Evolutionary conservation across 148 eudicot genomes (phyloP).

Genomic region (Rhododendron ferrugineum): DNA sequence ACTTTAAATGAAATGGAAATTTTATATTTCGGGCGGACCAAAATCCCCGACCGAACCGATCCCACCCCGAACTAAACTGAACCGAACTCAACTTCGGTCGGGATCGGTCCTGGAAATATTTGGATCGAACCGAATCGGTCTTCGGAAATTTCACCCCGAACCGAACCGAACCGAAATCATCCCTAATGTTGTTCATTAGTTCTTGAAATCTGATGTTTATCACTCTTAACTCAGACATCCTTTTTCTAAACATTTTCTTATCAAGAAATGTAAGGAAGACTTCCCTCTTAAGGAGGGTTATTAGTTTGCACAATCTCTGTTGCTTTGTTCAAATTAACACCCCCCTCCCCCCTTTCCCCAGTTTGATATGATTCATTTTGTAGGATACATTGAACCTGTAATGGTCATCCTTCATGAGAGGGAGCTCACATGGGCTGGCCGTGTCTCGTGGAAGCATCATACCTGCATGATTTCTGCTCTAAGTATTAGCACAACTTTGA

Average conservation of each 20-base stretch:
- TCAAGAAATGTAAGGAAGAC: too few relatives aligned
- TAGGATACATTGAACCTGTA: conserved; percentile 96
- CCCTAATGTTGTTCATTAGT: not conserved
- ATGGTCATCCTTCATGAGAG: conserved; percentile 86
- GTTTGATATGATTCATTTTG: conserved; percentile 7
- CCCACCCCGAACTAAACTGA: too few relatives aligned
- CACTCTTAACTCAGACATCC: not conserved
- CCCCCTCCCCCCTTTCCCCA: not conserved
- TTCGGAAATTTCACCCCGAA: too few relatives aligned
- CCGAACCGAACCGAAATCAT: too few relatives aligned
- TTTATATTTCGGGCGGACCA: too few relatives aligned
- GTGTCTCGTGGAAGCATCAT: conserved; percentile 87
- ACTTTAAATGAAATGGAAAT: too few relatives aligned
- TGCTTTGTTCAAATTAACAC: not conserved
- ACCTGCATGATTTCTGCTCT: conserved; percentile 91
- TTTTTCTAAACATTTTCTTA: not conserved
- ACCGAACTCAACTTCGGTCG: too few relatives aligned
- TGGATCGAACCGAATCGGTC: too few relatives aligned
- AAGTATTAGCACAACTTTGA: conserved; percentile 81
- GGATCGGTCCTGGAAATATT: too few relatives aligned
- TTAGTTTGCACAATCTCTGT: not conserved
- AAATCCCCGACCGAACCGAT: too few relatives aligned
- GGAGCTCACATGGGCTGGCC: conserved; percentile 97
- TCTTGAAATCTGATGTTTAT: conserved; percentile 3
- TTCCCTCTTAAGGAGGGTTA: not conserved